These are phyloP conservation scores for Boletus rufocinnamomeus DNA, from an alignment of 768 basidiomycete species.

Conservation along the genomic window DNA sequence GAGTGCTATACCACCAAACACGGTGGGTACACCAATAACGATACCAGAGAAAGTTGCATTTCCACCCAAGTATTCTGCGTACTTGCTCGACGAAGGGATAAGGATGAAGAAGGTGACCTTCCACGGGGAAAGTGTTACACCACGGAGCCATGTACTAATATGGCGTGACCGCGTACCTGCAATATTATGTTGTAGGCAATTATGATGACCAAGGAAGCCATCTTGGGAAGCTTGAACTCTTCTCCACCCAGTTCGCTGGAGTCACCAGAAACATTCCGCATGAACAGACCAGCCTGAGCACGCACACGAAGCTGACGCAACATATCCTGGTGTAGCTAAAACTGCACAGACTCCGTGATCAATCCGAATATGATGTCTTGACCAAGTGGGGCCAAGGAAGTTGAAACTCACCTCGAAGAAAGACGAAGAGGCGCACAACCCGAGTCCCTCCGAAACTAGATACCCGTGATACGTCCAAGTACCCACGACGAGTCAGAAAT, in stretches of 20 bases:
- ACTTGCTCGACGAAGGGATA: conserved; percentile 64
- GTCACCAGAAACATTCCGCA: background rate
- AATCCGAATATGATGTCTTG: background rate
- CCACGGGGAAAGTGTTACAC: background rate
- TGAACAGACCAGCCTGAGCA: background rate
- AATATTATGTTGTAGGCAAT: conserved; percentile 45
- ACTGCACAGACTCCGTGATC: background rate
- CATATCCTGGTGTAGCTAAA: conserved; percentile 1
- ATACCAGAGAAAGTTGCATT: conserved; percentile 71
- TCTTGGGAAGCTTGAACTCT: conserved; percentile 51
- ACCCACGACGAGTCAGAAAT: background rate
- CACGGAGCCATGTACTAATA: background rate
- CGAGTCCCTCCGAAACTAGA: background rate
- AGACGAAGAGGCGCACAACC: background rate
- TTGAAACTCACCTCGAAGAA: conserved; percentile 4
- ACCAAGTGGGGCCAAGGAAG: background rate
- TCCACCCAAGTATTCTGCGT: conserved; percentile 63
- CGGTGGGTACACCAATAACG: conserved; percentile 64
- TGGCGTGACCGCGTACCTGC: conserved; percentile 38
- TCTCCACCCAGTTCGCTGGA: conserved; percentile 29
- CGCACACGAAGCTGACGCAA: conserved; percentile 6
- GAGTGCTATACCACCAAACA: conserved; percentile 59
- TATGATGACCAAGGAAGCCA: conserved; percentile 46
- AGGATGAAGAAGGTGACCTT: conserved; percentile 71
- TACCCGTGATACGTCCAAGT: background rate